A percentile compares a stretch with the other conserved stretches of the same genome.
phyloP scores from a whole-genome alignment of 2,329 filamentous ascomycete species.

The Conoideocrella luteorostrata region DNA sequence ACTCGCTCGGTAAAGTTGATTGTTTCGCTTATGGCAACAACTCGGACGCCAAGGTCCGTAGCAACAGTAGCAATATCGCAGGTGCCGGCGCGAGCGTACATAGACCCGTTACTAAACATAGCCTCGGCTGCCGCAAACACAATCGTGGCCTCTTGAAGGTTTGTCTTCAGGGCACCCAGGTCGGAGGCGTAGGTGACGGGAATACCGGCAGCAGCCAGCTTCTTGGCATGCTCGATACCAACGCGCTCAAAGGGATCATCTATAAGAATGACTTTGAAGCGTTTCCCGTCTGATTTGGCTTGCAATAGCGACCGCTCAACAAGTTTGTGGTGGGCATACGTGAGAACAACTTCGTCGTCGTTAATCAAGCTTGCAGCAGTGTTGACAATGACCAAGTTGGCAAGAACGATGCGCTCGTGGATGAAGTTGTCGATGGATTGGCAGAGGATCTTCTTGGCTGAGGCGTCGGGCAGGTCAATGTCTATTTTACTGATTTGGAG shows the following conservation, averaged over 20 bases:
- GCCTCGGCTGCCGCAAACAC: constrained; percentile 87
- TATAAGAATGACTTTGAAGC: constrained; percentile 78
- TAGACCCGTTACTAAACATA: constrained; percentile 89
- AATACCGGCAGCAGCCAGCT: constrained; percentile 61
- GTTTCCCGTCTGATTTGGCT: constrained; percentile 63
- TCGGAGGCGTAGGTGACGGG: constrained; percentile 74
- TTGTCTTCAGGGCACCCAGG: constrained; percentile 67
- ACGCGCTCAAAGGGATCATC: constrained; percentile 57
- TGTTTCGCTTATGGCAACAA: constrained; percentile 87
- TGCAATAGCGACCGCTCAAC: constrained; percentile 75
- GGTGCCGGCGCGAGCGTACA: constrained; percentile 84
- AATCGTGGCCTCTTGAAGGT: constrained; percentile 60
- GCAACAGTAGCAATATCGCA: constrained; percentile 82
- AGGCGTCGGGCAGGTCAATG: constrained; percentile 72
- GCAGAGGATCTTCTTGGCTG: constrained; percentile 73
- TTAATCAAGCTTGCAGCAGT: constrained; percentile 70
- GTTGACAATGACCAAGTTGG: constrained; percentile 77
- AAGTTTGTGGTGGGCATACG: constrained; percentile 78
- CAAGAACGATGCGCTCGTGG: constrained; percentile 79
- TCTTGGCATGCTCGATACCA: constrained; percentile 58
- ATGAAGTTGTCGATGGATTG: constrained; percentile 85
- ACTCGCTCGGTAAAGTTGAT: constrained; percentile 88
- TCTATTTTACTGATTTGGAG: constrained; percentile 86
- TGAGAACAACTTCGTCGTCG: constrained; percentile 75
- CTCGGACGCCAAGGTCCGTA: constrained; percentile 65